phyloP scores from a whole-genome alignment of 768 basidiomycete species.

The Hemileccinum impolitum region DNA sequence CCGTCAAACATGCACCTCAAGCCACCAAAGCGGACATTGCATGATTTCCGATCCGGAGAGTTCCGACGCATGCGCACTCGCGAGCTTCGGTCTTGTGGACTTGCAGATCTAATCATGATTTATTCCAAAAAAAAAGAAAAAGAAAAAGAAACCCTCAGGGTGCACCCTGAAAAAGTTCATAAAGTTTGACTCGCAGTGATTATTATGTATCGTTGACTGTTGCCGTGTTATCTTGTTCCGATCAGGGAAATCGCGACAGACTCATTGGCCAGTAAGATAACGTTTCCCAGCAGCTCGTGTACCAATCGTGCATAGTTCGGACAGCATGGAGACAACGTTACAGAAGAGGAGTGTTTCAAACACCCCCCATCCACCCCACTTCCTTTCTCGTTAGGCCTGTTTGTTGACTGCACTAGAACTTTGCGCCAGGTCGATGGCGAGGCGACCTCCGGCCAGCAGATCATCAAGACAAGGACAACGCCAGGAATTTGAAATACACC shows the following conservation, averaged over 20 bases:
- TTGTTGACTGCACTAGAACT: slow-evolving; percentile 8
- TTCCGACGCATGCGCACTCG: slow-evolving; percentile 15
- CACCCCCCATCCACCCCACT: slow-evolving; percentile 1
- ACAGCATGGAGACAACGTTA: slow-evolving; percentile 27
- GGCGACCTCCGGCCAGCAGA: slow-evolving; percentile 10
- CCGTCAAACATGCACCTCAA: slow-evolving; percentile 11
- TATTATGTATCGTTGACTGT: slow-evolving; percentile 30
- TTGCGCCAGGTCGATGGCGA: slow-evolving; percentile 6
- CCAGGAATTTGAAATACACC: slow-evolving; percentile 30
- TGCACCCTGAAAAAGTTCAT: slow-evolving; percentile 26
- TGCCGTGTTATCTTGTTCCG: slow-evolving; percentile 21
- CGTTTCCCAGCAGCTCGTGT: slow-evolving; percentile 17
- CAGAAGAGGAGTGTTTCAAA: slow-evolving; percentile 13
- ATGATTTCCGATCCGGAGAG: slow-evolving; percentile 21
- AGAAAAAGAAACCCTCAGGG: slow-evolving; percentile 25
- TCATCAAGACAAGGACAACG: slow-evolving; percentile 8
- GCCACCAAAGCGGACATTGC: slow-evolving; percentile 4
- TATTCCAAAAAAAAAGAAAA: not conserved
- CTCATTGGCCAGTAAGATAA: slow-evolving; percentile 15
- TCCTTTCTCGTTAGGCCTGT: slow-evolving; percentile 2
- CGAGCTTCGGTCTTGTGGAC: slow-evolving; percentile 8
- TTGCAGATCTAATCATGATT: slow-evolving; percentile 11
- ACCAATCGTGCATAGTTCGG: slow-evolving; percentile 6
- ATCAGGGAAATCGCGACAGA: slow-evolving; percentile 17
- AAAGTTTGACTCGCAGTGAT: slow-evolving; percentile 20